These are phyloP conservation scores for Alternaria atra DNA, from an alignment of 2,329 filamentous ascomycete genomes.

Conservation along the genomic window DNA sequence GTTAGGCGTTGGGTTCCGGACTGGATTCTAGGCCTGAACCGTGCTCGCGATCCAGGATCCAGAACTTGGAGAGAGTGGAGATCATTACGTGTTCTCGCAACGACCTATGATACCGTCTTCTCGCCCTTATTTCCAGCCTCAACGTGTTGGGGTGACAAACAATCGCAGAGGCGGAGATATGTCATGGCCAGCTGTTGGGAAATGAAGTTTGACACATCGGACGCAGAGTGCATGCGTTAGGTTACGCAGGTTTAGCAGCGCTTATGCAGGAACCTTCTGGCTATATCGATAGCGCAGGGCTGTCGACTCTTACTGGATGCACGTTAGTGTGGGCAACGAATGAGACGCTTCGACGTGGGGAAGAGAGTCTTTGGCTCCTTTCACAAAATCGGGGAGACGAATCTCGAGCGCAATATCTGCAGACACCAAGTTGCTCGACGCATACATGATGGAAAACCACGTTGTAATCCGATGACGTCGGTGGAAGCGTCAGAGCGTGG, in stretches of 20 bases:
- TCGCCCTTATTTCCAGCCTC: background rate
- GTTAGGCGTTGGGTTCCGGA: background rate
- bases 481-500: background rate
- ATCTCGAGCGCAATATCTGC: slow-evolving; percentile 7
- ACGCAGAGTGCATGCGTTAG: background rate
- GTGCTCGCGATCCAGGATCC: background rate
- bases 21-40: background rate
- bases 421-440: background rate
- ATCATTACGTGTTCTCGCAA: slow-evolving; percentile 14
- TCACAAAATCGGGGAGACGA: slow-evolving; percentile 4
- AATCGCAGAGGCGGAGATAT: background rate
- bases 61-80: slow-evolving; percentile 4
- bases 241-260: slow-evolving; percentile 17
- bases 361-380: background rate
- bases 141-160: background rate
- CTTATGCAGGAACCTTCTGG: slow-evolving; percentile 24
- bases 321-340: slow-evolving; percentile 1
- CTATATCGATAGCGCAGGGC: slow-evolving; percentile 14
- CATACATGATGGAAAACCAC: background rate
- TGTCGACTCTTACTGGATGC: slow-evolving; percentile 2
- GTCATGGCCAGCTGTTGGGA: slow-evolving; percentile 5
- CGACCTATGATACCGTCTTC: background rate
- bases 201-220: slow-evolving; percentile 6
- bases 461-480: slow-evolving; percentile 8
- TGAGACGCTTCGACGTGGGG: background rate